phyloP scores from a whole-genome alignment of 2,329 filamentous ascomycete genomes.

The Xylariaceae sp. region DNA sequence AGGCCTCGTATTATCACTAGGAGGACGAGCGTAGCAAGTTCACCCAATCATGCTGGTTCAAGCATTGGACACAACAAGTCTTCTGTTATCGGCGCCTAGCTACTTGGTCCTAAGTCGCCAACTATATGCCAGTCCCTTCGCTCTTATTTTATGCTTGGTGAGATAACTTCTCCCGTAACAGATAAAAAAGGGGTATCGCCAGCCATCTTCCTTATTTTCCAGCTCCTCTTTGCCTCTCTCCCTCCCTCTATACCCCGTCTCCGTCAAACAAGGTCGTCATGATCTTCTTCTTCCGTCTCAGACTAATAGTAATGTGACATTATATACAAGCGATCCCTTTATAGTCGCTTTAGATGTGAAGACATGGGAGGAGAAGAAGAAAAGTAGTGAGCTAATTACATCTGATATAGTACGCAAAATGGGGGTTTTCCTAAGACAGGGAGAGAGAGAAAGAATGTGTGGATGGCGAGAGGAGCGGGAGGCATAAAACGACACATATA shows the following conservation, averaged over 20 bases:
- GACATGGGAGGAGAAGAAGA: not conserved
- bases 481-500: slow-evolving; percentile 12
- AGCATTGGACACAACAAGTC: no score
- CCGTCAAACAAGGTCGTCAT: no score
- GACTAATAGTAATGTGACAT: not conserved
- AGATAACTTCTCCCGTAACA: not conserved
- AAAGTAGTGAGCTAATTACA: not conserved
- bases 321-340: slow-evolving; percentile 15
- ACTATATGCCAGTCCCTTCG: no score
- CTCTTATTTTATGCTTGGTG: not conserved
- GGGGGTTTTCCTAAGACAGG: not conserved
- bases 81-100: no score
- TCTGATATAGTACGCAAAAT: not conserved
- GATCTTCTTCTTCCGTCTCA: no score
- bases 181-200: slow-evolving; percentile 14
- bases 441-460: not conserved
- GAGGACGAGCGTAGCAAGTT: no score
- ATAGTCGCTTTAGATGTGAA: not conserved
- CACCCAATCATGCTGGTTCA: no score
- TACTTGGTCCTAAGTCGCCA: no score
- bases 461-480: not conserved
- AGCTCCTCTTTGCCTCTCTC: not conserved
- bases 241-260: not conserved
- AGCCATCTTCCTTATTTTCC: not conserved
- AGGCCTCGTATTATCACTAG: no score